Evolutionary conservation across 2,329 filamentous ascomycete genomes (phyloP).

Genomic region (Laburnicola sp.): DNA sequence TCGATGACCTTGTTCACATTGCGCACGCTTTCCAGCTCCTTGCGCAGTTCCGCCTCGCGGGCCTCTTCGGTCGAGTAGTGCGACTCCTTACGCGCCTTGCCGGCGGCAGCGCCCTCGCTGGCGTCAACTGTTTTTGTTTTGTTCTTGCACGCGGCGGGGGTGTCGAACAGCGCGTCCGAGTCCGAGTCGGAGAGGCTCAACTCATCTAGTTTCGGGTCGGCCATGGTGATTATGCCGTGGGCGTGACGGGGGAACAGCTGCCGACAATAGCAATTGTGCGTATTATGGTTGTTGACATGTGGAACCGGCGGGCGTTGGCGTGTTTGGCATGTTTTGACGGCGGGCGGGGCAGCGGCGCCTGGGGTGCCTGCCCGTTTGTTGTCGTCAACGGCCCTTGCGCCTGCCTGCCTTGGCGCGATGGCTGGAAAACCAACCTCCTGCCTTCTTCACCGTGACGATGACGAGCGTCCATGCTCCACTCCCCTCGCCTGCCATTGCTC

Average conservation of each 20-base stretch:
- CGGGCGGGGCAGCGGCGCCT: conserved; percentile 10
- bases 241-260: neutral
- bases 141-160: conserved; percentile 52
- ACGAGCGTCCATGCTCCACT: neutral
- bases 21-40: conserved; percentile 79
- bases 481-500: neutral
- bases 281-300: conserved; percentile 3
- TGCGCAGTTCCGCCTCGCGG: conserved; percentile 72
- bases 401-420: conserved; percentile 6
- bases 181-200: conserved; percentile 59
- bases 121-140: conserved; percentile 43
- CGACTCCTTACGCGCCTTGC: conserved; percentile 52
- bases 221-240: conserved; percentile 21
- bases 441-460: conserved; percentile 4
- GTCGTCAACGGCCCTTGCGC: conserved; percentile 10
- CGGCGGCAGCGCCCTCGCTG: conserved; percentile 45
- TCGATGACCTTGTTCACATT: conserved; percentile 89
- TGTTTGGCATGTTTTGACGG: conserved; percentile 31
- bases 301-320: conserved; percentile 21
- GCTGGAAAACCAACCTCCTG: conserved; percentile 16
- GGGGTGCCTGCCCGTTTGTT: conserved; percentile 14
- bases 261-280: neutral
- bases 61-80: conserved; percentile 66
- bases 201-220: conserved; percentile 54
- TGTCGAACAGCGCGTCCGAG: conserved; percentile 60